Evolutionary conservation across 2,329 filamentous ascomycete species (phyloP).

Genomic region (Sarocladium kiliense): DNA sequence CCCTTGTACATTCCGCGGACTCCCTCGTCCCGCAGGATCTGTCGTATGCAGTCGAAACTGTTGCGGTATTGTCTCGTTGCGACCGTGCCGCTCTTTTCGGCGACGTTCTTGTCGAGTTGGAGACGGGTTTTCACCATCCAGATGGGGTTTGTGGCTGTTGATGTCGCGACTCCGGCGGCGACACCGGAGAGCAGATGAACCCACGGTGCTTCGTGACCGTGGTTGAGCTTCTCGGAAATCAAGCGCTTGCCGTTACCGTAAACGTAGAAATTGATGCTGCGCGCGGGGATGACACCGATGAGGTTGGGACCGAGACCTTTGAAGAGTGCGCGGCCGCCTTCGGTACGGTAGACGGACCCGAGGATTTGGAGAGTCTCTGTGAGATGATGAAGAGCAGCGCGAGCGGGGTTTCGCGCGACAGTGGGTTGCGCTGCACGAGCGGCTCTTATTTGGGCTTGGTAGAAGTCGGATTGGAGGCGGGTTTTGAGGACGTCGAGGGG

Average conservation of each 20-base stretch:
- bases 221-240: constrained; percentile 69
- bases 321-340: constrained; percentile 85
- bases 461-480: constrained; percentile 88
- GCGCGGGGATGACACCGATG: constrained; percentile 81
- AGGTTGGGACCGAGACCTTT: constrained; percentile 90
- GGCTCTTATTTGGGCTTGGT: constrained; percentile 74
- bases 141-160: constrained; percentile 90
- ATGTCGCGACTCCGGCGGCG: constrained; percentile 75
- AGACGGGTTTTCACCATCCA: constrained; percentile 94
- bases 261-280: constrained; percentile 89
- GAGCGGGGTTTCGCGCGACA: constrained; percentile 54
- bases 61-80: constrained; percentile 72
- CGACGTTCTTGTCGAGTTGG: constrained; percentile 83
- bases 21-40: constrained; percentile 78
- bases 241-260: constrained; percentile 89
- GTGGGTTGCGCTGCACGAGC: constrained; percentile 56
- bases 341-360: constrained; percentile 69
- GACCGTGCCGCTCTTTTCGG: constrained; percentile 48
- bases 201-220: constrained; percentile 63
- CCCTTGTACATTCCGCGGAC: constrained; percentile 81
- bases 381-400: constrained; percentile 68
- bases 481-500: constrained; percentile 94
- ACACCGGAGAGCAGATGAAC: constrained; percentile 76
- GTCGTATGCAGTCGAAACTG: constrained; percentile 78
- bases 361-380: constrained; percentile 84